Conservation (phyloP, 768 basidiomycete species). For the Amylocystis lapponica region DNA sequence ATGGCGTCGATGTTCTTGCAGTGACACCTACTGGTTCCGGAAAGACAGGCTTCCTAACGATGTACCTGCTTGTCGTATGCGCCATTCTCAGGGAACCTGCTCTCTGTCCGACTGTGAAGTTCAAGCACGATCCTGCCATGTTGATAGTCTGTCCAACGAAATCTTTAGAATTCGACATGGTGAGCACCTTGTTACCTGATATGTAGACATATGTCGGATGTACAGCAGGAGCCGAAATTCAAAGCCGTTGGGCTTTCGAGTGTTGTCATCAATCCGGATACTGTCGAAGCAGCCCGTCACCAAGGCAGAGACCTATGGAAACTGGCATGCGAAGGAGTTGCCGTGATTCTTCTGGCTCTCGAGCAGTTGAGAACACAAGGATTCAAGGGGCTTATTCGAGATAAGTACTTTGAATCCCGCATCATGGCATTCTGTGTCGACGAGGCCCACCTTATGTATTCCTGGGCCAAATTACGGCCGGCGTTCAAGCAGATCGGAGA, state of each 20-base stretch:
- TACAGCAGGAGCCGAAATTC: neutral
- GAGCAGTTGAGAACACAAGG: too few relatives aligned
- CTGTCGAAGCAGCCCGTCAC: neutral
- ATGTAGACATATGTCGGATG: neutral
- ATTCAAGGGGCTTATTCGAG: too few relatives aligned
- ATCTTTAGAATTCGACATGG: constrained; percentile 8
- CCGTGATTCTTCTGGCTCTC: too few relatives aligned
- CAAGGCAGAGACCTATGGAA: too few relatives aligned
- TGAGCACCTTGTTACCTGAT: too few relatives aligned
- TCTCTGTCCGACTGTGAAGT: constrained; percentile 5
- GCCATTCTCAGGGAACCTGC: constrained; percentile 8
- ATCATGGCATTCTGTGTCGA: too few relatives aligned
- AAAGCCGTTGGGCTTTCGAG: neutral
- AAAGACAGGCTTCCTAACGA: constrained; percentile 16
- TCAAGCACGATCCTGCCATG: constrained; percentile 7
- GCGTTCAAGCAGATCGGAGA: too few relatives aligned
- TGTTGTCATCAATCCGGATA: neutral
- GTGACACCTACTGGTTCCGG: constrained; percentile 20
- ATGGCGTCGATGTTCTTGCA: constrained; percentile 13
- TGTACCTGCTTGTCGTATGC: constrained; percentile 14
- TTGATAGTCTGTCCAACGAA: constrained; percentile 15
- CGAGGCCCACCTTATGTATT: too few relatives aligned
- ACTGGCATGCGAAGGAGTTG: too few relatives aligned
- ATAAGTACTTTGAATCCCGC: too few relatives aligned
- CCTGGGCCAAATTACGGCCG: too few relatives aligned